Percentiles rank a stretch among this genome's conserved stretches.
phyloP scores from a whole-genome alignment of 2,329 filamentous ascomycete genomes.

The Chalara sp. region DNA sequence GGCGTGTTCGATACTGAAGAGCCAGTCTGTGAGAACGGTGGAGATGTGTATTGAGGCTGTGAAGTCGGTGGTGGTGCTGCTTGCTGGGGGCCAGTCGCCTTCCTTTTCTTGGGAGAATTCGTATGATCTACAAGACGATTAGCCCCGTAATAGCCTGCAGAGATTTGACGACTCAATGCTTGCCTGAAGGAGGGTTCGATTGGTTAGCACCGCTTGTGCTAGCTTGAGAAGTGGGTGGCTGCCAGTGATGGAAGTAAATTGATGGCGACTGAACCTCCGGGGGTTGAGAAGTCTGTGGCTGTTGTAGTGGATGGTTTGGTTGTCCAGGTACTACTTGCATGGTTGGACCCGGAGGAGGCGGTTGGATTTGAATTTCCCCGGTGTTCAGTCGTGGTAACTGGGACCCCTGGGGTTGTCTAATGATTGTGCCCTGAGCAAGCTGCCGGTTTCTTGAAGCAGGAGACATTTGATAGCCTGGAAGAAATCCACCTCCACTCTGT shows the following conservation, averaged over 20 bases:
- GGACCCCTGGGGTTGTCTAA: constrained; percentile 23
- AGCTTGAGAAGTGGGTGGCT: constrained; percentile 65
- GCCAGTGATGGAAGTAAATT: constrained; percentile 91
- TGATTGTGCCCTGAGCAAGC: constrained; percentile 18
- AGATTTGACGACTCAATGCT: constrained; percentile 38
- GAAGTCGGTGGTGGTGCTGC: constrained; percentile 39
- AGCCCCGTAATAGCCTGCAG: constrained; percentile 27
- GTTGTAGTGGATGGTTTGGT: constrained; percentile 38
- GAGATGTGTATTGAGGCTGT: constrained; percentile 41
- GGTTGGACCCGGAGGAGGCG: constrained; percentile 29
- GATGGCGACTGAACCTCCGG: constrained; percentile 61
- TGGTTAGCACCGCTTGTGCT: constrained; percentile 51
- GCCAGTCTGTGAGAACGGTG: constrained; percentile 48
- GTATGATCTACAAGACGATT: constrained; percentile 46
- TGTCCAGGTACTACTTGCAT: constrained; percentile 39
- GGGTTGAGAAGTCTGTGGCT: constrained; percentile 40
- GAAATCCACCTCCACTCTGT: constrained; percentile 16
- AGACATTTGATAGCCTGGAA: constrained; percentile 27
- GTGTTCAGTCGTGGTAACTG: constrained; percentile 37
- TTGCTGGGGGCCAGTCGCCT: constrained; percentile 54
- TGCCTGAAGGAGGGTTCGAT: constrained; percentile 69
- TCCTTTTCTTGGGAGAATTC: constrained; percentile 80
- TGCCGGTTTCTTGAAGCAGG: constrained; percentile 23
- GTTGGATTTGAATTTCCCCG: constrained; percentile 31
- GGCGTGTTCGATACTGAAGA: constrained; percentile 46